A percentile compares a stretch with the other conserved stretches of the same genome.
These are phyloP conservation scores for Aquilaria sinensis DNA, from an alignment of 345 rosid genomes.

Conservation along the genomic window DNA sequence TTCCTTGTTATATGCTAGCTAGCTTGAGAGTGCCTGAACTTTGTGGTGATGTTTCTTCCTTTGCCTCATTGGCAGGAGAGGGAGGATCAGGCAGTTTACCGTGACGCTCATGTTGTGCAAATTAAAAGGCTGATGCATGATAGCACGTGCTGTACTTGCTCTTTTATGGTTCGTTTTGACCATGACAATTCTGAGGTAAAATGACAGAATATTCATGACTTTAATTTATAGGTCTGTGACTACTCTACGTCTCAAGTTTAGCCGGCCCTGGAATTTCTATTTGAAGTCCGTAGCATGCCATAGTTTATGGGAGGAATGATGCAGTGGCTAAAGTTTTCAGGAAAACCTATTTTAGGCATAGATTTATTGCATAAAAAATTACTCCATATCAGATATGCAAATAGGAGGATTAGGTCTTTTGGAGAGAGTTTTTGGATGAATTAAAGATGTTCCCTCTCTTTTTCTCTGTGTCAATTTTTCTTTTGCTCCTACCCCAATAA, in stretches of 20 bases:
- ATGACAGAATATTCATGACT: background rate
- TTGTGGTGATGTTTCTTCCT: background rate
- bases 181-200: constrained; percentile 46
- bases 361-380: no score
- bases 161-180: constrained; percentile 53
- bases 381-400: no score
- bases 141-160: constrained; percentile 39
- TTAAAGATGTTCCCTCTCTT: no score
- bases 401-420: no score
- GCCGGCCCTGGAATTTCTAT: background rate
- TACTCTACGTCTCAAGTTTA: background rate
- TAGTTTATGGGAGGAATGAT: background rate
- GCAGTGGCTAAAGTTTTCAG: no score
- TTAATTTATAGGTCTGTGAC: background rate
- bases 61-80: constrained; percentile 39
- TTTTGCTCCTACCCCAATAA: no score
- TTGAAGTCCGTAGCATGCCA: background rate
- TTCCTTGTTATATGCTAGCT: background rate
- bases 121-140: constrained; percentile 52
- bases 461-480: no score
- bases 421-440: no score
- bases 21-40: background rate
- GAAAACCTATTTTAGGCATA: no score
- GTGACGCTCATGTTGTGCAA: constrained; percentile 56
- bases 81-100: constrained; percentile 48